phyloP scores from a whole-genome alignment of 176 grass and related monocot species.

The Typha latifolia region DNA sequence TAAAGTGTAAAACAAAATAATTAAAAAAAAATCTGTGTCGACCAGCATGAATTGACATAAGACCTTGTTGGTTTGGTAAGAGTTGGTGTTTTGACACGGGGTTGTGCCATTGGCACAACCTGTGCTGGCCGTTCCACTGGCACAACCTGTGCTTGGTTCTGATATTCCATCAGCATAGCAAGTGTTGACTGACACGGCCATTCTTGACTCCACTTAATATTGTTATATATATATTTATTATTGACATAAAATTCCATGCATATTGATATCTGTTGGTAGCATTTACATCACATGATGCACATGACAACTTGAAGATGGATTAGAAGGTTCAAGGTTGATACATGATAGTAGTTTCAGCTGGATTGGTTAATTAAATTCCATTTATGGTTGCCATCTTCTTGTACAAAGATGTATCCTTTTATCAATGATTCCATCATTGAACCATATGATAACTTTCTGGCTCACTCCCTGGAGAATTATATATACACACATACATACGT shows the following conservation, averaged over 20 bases:
- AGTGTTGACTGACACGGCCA: too few species aligned
- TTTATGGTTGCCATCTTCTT: not conserved
- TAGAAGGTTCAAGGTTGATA: not conserved
- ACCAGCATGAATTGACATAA: too few species aligned
- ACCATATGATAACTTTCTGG: not conserved
- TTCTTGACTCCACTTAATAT: not conserved
- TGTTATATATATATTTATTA: not conserved
- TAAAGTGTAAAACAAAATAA: too few species aligned
- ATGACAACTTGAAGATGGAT: not conserved
- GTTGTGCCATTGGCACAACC: too few species aligned
- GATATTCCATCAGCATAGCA: too few species aligned
- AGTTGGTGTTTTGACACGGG: too few species aligned
- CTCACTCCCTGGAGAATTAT: too few species aligned
- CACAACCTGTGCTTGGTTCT: too few species aligned
- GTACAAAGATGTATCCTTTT: not conserved
- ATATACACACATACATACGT: too few species aligned
- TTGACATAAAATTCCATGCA: not conserved
- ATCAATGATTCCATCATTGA: not conserved
- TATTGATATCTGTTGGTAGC: not conserved
- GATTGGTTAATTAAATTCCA: not conserved
- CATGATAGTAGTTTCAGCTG: not conserved
- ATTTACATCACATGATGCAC: not conserved
- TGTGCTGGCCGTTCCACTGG: too few species aligned
- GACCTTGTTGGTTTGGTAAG: too few species aligned
- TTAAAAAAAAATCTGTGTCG: too few species aligned